Evolutionary conservation across 306 rosid genomes (phyloP), one percentile per base, ranked within the genome.

Genomic region (Cucurbita moschata): DNA sequence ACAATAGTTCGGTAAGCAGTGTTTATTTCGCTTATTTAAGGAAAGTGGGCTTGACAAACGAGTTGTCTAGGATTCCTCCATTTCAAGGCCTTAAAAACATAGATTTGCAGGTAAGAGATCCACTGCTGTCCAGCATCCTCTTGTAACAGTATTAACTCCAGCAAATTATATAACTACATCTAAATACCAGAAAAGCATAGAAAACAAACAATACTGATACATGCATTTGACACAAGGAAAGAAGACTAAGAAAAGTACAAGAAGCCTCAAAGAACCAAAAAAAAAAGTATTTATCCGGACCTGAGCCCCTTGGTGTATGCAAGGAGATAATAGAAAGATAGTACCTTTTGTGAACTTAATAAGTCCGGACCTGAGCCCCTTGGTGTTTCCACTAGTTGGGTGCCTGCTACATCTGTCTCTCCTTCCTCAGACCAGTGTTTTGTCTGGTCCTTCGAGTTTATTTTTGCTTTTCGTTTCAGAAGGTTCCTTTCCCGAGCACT

Each of bases 401-500:
- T 79, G 82, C 62, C 77, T 52, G 87, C 72, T 47, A 83, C 84
- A 76, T 91, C 96, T 5, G 76, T 69, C 78, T 82, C 88, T 74
- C 88, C 97, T 83, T 93, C 96, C 76, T 93, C 98, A 71, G 87
- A 52, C 97, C 91, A 93, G 62, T 84, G 78, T 82, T 88, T 93
- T 54, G 88, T 67, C 70, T 90, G 98, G 86, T 93, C 98, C 79
- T 93, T 93, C 10, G 85, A 87, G 79, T 83, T 93, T 75, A 85
- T 78, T 85, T 94, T 94, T 73, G 99, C 99, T 87, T 91, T 90
- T 39, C 99, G 92, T 86, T 94, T 94, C 70, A 94, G 70, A 62
- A 94, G 96, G 86, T 94, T 94, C 76, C 79, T 79, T 76, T 94
- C 95, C 77, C 99, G 87, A 57, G 99, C 95, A 69, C 99, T 94